A percentile compares a stretch with the other conserved stretches of the same genome.
Evolutionary conservation across 805 yeast species (phyloP).

Genomic region (Kuraishia borneana): DNA sequence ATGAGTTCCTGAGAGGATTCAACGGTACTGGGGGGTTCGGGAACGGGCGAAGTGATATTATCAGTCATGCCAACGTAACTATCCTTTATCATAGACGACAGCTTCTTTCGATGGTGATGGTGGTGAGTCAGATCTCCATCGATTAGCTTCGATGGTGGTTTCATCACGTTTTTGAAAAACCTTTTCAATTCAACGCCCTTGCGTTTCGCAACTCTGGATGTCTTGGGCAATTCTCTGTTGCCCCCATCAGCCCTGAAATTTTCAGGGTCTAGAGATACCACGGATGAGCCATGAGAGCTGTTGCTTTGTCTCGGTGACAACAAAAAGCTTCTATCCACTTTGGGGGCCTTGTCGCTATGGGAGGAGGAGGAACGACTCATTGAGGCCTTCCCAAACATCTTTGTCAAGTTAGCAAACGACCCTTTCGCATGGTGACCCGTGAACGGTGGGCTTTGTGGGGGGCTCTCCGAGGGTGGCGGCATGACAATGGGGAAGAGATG

Average conservation of each 20-base stretch:
- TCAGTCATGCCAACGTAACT: not conserved
- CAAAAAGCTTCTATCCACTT: not conserved
- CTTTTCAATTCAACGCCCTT: constrained; percentile 24
- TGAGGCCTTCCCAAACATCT: too few relatives aligned
- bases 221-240: not conserved
- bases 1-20: constrained; percentile 28
- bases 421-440: too few relatives aligned
- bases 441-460: too few relatives aligned
- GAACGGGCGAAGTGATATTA: not conserved
- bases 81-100: not conserved
- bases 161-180: constrained; percentile 25
- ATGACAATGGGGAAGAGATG: too few relatives aligned
- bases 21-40: constrained; percentile 5
- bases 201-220: not conserved
- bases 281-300: not conserved
- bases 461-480: too few relatives aligned
- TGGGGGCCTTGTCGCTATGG: too few relatives aligned
- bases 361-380: too few relatives aligned
- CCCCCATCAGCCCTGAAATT: not conserved
- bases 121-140: constrained; percentile 7
- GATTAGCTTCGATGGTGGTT: constrained; percentile 3
- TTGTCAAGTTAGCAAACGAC: too few relatives aligned
- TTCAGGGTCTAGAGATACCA: not conserved
- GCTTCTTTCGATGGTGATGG: constrained; percentile 5
- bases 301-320: constrained; percentile 3